phyloP scores from a whole-genome alignment of 169 alveolate genomes.

The Theileria sp. region DNA sequence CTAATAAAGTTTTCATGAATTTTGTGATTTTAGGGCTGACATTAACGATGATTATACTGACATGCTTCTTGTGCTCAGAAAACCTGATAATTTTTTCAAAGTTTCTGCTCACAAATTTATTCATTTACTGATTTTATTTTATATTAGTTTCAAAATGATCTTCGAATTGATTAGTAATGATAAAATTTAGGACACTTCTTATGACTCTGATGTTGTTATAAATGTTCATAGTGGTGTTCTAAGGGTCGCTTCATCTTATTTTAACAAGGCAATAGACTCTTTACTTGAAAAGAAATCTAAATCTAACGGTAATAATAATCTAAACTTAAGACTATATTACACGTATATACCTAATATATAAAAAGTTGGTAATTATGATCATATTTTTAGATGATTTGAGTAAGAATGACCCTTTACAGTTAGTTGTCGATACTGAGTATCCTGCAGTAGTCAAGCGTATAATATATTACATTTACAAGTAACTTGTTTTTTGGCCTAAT shows the following conservation, averaged over 20 bases:
- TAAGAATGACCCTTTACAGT: background rate
- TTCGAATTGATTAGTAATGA: background rate
- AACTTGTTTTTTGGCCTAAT: background rate
- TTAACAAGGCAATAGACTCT: conserved; percentile 49
- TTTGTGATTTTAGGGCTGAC: conserved; percentile 23
- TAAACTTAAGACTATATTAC: background rate
- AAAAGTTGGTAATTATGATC: background rate
- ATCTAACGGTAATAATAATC: conserved; percentile 1
- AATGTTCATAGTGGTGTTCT: conserved; percentile 62
- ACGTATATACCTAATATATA: background rate
- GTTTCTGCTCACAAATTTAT: background rate
- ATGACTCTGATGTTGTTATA: conserved; percentile 30
- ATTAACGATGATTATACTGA: conserved; percentile 53
- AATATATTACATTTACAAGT: conserved; percentile 62
- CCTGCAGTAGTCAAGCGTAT: conserved; percentile 57
- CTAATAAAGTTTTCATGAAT: background rate
- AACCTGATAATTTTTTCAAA: conserved; percentile 8
- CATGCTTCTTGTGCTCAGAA: conserved; percentile 31
- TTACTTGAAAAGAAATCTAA: background rate
- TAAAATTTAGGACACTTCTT: conserved; percentile 2
- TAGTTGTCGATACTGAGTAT: conserved; percentile 35
- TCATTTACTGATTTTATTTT: background rate
- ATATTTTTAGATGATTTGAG: conserved; percentile 7
- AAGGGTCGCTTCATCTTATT: conserved; percentile 60
- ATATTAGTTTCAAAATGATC: background rate